Conservation (phyloP, 2,329 filamentous ascomycete genomes). For the Aspergillus brunneoviolaceus region DNA sequence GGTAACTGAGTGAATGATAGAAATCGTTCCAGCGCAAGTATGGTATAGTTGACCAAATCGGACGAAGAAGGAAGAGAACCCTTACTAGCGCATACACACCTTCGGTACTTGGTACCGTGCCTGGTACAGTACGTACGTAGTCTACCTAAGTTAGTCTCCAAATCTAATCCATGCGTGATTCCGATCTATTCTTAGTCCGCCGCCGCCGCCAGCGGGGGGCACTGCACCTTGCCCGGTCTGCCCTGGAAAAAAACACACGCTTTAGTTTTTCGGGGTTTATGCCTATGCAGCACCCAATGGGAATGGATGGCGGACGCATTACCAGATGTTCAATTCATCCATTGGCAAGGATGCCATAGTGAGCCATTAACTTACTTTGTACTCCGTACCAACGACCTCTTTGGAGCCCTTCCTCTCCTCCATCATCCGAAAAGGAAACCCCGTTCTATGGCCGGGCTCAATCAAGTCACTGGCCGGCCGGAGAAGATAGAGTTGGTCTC, state of each 20-base stretch:
- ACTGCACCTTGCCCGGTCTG: background rate
- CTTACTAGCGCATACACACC: background rate
- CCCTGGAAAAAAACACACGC: background rate
- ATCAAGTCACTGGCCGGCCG: background rate
- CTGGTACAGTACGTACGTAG: background rate
- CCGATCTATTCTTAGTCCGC: background rate
- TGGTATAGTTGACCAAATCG: background rate
- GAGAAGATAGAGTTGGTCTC: background rate
- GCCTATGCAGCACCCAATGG: background rate
- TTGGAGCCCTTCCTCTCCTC: background rate
- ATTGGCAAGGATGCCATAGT: constrained; percentile 5
- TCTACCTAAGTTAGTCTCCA: too few relatives aligned
- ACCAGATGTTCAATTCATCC: background rate
- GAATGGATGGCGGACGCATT: constrained; percentile 1
- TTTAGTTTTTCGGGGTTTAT: background rate
- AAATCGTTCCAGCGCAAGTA: too few relatives aligned
- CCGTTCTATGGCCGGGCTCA: background rate
- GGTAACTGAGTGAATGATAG: background rate
- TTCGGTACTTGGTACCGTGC: background rate
- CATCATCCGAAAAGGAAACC: background rate
- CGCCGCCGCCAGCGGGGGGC: background rate
- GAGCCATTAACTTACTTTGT: background rate
- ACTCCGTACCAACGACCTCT: background rate
- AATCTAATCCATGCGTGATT: background rate
- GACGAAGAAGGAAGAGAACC: background rate